Base-by-base conservation (phyloP, 495 filamentous ascomycete genomes). In the Venustampulla echinocandica region DNA sequence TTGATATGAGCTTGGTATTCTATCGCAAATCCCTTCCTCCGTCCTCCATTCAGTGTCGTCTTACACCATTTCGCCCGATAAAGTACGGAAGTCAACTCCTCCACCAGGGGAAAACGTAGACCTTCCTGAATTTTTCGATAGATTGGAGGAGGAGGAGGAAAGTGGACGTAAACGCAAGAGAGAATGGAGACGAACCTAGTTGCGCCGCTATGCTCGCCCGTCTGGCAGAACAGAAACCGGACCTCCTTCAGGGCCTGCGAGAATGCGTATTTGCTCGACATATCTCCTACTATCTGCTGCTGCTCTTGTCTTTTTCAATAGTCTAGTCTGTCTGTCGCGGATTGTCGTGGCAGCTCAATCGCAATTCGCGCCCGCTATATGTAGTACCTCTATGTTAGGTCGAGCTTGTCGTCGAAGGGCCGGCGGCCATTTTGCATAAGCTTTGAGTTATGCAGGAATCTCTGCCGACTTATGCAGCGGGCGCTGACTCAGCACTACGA, bases 191-290 rank as follows among this genome's bases (percentile, higher is more conserved):
- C 70, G 56, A 67, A 93, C 93, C 93, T 78, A 47, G 83, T 81
- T 46, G 82, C 81, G 53, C 84, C 82, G 69, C 90, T 95, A 58
- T 84, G 78, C 62, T 95, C 87, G 32, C 80, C 84, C 27, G 83
- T 85, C 68, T 97, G 92, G 70, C 93, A 97, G 70, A 97, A 89
- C 50, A 90, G 74, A 70, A 98, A 98, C 53, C 92, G 87, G 61
- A 98, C 75, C 74, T 98, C 92, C 76, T 90, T 96, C 60, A 98
- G 70, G 47, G 74, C 65, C 61, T 85, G 85, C 47, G 81, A 76
- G 66, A 97, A 98, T 55, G 79, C 85, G 66, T 95, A 96, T 74
- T 92, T 94, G 65, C 75, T 69, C 45, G 92, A 87, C 92, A 97
- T 98, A 10, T n/a, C n/a, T 6, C 5, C 18, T 6, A 4, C 38